Evolutionary conservation across 192 early-diverging fungal genomes (phyloP).

Genomic region (Martensiomyces pterosporus): DNA sequence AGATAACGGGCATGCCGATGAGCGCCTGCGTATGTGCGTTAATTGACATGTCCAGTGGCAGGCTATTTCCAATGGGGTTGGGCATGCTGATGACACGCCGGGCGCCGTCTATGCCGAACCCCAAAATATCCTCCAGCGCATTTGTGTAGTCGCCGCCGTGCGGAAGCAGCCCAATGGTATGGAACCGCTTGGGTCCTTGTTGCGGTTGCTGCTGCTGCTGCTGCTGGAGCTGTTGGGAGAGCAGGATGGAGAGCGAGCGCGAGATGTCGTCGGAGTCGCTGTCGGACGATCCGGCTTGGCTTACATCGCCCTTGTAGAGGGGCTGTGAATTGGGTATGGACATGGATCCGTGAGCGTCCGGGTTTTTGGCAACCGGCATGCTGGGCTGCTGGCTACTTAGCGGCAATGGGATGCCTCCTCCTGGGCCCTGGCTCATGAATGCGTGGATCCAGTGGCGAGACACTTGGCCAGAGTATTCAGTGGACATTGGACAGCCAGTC

Average conservation of each 20-base stretch:
- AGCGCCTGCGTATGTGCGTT: conserved; percentile 7
- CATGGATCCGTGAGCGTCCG: too few species aligned
- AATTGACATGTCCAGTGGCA: conserved; percentile 42
- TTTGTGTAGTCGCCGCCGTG: conserved; percentile 5
- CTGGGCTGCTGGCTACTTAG: too few species aligned
- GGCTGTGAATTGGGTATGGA: too few species aligned
- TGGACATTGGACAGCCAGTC: too few species aligned
- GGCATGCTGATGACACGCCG: conserved; percentile 47
- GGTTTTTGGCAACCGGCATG: too few species aligned
- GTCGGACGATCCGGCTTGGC: conserved; percentile 13
- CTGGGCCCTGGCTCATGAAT: too few species aligned
- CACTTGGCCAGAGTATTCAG: too few species aligned
- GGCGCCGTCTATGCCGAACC: conserved; percentile 29
- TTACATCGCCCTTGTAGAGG: background rate
- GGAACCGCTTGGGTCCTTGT: background rate
- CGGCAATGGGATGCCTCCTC: too few species aligned
- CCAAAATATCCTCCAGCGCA: conserved; percentile 24
- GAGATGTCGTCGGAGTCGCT: conserved; percentile 42
- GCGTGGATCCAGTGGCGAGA: too few species aligned
- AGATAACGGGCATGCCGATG: background rate
- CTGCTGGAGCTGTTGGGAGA: conserved; percentile 29
- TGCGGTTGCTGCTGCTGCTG: background rate
- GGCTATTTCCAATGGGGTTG: conserved; percentile 42
- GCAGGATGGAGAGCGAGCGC: conserved; percentile 29
- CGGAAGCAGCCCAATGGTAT: background rate